Conservation (phyloP, 768 basidiomycete species). For the Gautieria morchelliformis region DNA sequence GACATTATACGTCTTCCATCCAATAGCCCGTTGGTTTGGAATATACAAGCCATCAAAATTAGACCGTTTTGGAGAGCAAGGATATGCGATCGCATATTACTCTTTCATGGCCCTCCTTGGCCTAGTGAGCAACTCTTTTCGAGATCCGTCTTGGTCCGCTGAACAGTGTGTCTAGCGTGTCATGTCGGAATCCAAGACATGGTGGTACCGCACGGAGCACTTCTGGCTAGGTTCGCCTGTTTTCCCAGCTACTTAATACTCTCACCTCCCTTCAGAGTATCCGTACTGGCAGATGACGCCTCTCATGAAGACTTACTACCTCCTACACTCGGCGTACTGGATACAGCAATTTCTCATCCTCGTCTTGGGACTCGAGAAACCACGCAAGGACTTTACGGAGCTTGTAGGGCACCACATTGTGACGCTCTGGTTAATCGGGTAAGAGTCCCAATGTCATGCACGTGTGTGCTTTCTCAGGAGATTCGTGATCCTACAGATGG, state of each 20-base stretch:
- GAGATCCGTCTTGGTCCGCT: not conserved
- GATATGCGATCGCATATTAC: conserved; percentile 81
- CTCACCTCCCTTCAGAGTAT: conserved; percentile 42
- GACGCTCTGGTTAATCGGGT: conserved; percentile 92
- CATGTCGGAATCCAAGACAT: conserved; percentile 30
- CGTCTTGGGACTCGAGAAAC: conserved; percentile 81
- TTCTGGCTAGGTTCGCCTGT: conserved; percentile 69
- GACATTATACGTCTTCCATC: conserved; percentile 53
- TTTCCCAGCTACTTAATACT: not conserved
- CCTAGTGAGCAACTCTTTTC: conserved; percentile 42
- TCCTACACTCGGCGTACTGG: conserved; percentile 93
- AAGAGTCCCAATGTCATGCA: conserved; percentile 17
- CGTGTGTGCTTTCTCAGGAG: not conserved
- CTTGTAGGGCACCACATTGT: conserved; percentile 87
- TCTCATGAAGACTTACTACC: conserved; percentile 83
- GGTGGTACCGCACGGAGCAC: conserved; percentile 74
- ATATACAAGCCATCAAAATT: conserved; percentile 59
- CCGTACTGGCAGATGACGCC: conserved; percentile 85
- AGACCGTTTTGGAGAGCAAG: conserved; percentile 85
- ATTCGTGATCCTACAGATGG: conserved; percentile 42
- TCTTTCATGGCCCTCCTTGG: conserved; percentile 62
- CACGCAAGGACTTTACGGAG: conserved; percentile 83
- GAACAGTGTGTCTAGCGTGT: not conserved
- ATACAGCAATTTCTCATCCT: conserved; percentile 86
- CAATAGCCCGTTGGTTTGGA: conserved; percentile 62